Evolutionary conservation across 257 asterid species (phyloP), one percentile per base, ranked within the genome.

Genomic region (Fraxinus americana): DNA sequence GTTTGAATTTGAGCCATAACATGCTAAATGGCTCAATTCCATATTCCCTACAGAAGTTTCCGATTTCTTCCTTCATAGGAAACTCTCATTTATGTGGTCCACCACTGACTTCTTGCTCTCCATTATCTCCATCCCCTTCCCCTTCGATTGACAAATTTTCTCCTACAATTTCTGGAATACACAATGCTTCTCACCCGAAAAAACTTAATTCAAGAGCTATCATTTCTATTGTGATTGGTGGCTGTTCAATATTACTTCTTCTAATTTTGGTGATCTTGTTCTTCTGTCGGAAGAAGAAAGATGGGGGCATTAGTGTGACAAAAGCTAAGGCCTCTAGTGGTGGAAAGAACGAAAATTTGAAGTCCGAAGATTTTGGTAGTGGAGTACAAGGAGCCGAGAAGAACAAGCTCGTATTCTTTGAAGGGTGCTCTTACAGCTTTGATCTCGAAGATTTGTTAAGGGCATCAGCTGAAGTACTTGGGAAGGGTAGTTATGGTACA

Each of bases 391-490:
- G 87, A 39, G 87, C 92, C 2, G 99, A 93, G 87, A 96, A 93
- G 79, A 91, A 92, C 83, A 96, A 91, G 83, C 86, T 96, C 61
- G 89, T 87, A 5, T 94, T 96, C 67, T 90, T 93, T 12, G 95
- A 91, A 72, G 95, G 99, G 19, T 83, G 92, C 79, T 82, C 92
- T 7, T 81, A 86, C 25, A 87, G 79, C 90, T 93, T 93, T 35
- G 90, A 96, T 84, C 89, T 96, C 0, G 99, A 96, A 85, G 99
- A 96, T 76, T 78, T 96, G 87, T 78, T 96, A 4, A 92, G 99
- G 74, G 97, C 99, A 9, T 96, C 99, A 3, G 99, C 99, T 3
- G 98, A 96, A 75, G 97, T 96, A 79, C 97, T 96, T 23, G 99
- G 99, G 2, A 96, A 93, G 73, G 98, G 99, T 21, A 92, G 88